Percentiles rank a stretch among this genome's conserved stretches.
These are phyloP conservation scores for Zea mays DNA, from an alignment of 176 grass and related monocot species.

Conservation along the genomic window Zm-B73-REFERENCE-NAM-5.0 NC_050100.1:6963501-6964000, in stretches of 20 bases:
- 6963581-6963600: slow-evolving; percentile 6
- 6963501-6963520: slow-evolving; percentile 45
- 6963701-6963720: too few relatives aligned
- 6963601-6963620: not conserved
- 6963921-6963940: too few relatives aligned
- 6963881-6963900: too few relatives aligned
- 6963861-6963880: too few relatives aligned
- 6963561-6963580: not conserved
- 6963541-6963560: slow-evolving; percentile 39
- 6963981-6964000: slow-evolving; percentile 15
- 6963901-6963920: too few relatives aligned
- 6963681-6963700: not conserved
- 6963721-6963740: not conserved
- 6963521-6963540: slow-evolving; percentile 44
- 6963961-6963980: not conserved
- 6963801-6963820: too few relatives aligned
- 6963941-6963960: too few relatives aligned
- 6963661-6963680: not conserved
- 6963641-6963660: slow-evolving; percentile 13
- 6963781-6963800: too few relatives aligned
- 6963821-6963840: too few relatives aligned
- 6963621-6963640: slow-evolving; percentile 8
- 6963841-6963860: too few relatives aligned
- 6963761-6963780: too few relatives aligned
- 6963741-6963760: too few relatives aligned